These are phyloP conservation scores for Dryadomyces quercivorus DNA, from an alignment of 2,329 filamentous ascomycete species.

Conservation along the genomic window DNA sequence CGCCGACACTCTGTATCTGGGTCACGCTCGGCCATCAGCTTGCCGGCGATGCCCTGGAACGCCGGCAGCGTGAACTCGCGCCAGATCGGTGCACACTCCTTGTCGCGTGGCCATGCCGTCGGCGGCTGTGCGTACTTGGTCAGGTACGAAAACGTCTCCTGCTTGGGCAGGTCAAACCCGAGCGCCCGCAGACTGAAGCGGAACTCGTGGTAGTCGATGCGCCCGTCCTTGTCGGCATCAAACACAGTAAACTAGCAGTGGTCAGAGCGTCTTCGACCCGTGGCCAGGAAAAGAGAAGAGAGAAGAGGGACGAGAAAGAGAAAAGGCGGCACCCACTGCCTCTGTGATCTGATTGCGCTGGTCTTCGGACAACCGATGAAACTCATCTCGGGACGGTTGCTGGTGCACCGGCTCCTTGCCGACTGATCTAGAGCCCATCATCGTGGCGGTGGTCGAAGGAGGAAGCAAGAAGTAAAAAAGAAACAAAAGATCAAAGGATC, in stretches of 20 bases:
- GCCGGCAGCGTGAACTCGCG: slow-evolving; percentile 60
- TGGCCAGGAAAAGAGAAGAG: neutral
- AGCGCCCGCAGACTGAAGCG: slow-evolving; percentile 93
- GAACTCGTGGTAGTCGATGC: slow-evolving; percentile 96
- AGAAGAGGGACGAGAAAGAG: neutral
- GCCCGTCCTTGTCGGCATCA: slow-evolving; percentile 88
- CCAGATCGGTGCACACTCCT: slow-evolving; percentile 48
- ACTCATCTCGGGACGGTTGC: slow-evolving; percentile 22
- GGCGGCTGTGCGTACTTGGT: slow-evolving; percentile 67
- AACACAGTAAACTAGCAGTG: slow-evolving; percentile 70
- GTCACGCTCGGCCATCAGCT: slow-evolving; percentile 69
- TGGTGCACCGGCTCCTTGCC: slow-evolving; percentile 15
- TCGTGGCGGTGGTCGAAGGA: slow-evolving; percentile 1
- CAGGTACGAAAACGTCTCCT: slow-evolving; percentile 70
- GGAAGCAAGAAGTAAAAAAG: neutral
- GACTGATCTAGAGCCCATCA: slow-evolving; percentile 13
- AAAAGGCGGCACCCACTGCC: slow-evolving; percentile 43
- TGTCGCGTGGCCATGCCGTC: slow-evolving; percentile 41
- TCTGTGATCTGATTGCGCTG: slow-evolving; percentile 89
- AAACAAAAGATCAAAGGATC: too few species aligned
- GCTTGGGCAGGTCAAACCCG: slow-evolving; percentile 81
- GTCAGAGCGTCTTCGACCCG: neutral
- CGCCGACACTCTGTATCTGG: slow-evolving; percentile 83
- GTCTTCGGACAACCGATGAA: slow-evolving; percentile 57
- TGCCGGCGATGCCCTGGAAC: slow-evolving; percentile 67